Base-by-base conservation (phyloP, 108 stramenopile genomes). In the Cyclostephanos tholiformis region DNA sequence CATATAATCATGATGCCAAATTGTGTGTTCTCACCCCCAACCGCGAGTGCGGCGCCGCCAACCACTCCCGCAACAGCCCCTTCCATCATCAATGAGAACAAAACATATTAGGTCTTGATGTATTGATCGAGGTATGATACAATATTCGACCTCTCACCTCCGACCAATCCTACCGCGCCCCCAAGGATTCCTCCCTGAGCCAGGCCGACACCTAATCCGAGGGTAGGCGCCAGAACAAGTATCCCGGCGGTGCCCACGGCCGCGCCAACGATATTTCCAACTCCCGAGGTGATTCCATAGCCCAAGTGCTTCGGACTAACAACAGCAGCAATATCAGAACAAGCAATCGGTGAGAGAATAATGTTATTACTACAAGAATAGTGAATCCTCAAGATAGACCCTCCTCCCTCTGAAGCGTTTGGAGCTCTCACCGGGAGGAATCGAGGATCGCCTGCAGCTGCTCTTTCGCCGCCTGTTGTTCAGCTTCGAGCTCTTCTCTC, bases 191-290 rank as follows among this genome's bases (percentile, higher is more conserved):
- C 80, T 41, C 76, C 76, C 10, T 78, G 72, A 59, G 65, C 65
- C 22, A 72, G 67, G 3, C 79, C 79, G 0, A 51, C 48, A 0
- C 39, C 52, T 23, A 59, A 11, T 11, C 79, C 79, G 20, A 69
- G 14, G 0, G 68, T 57, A 11, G 92, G 92, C 8, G 85, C 82
- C 14, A 91, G 23, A 0, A 93, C 87, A 0, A 85, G 82, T 14
- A 91, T 57, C 30, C 92, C 92, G 4, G 82, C 88, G n/a, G 75
- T 87, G 29, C 92, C 92, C 9, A 93, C 79, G 0, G 88, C 88
- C 16, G 87, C 92, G 6, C 55, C 65, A 6, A 93, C 66, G 23
- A 93, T 82, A 53, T 91, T 91, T 20, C 69, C 64, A 7, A 89
- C 80, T 26, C 92, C 92, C 8, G 71, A 62, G 44, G 66, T 61